Conservation (phyloP, 2,329 filamentous ascomycete genomes). For the Colletotrichum sp. region DNA sequence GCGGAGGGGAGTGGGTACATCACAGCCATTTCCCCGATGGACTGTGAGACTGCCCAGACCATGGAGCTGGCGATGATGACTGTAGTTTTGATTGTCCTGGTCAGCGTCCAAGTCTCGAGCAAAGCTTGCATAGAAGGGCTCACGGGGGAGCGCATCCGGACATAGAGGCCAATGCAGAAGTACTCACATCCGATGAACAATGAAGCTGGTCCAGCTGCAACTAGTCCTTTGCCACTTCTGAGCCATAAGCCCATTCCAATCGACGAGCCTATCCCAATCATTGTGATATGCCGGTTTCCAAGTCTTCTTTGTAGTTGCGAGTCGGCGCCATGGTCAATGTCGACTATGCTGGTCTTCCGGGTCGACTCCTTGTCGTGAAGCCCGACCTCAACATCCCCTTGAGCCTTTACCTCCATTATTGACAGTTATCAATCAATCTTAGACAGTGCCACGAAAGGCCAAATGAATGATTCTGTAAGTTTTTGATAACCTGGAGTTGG, state of each 20-base stretch:
- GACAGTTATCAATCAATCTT: neutral
- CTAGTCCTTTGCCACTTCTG: slow-evolving; percentile 44
- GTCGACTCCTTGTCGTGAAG: neutral
- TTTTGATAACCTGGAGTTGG: neutral
- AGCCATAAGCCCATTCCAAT: slow-evolving; percentile 54
- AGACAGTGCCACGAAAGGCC: neutral
- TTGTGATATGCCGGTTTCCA: slow-evolving; percentile 54
- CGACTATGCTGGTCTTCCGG: neutral
- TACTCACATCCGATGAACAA: slow-evolving; percentile 45
- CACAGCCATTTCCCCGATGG: slow-evolving; percentile 50
- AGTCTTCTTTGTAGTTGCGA: slow-evolving; percentile 38
- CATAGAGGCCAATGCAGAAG: neutral
- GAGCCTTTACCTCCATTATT: neutral
- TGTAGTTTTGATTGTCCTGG: neutral
- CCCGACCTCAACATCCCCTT: neutral
- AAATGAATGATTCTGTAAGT: neutral
- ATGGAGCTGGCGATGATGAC: slow-evolving; percentile 45
- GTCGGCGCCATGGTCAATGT: slow-evolving; percentile 21
- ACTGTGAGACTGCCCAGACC: slow-evolving; percentile 48
- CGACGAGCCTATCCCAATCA: slow-evolving; percentile 52
- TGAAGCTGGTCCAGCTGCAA: slow-evolving; percentile 44
- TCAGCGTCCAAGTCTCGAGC: no score
- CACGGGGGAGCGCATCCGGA: neutral
- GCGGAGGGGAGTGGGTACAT: slow-evolving; percentile 50
- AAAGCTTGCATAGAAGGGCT: slow-evolving; percentile 9